phyloP scores from a whole-genome alignment of 2,329 filamentous ascomycete species.

The Trichoderma sp. region DNA sequence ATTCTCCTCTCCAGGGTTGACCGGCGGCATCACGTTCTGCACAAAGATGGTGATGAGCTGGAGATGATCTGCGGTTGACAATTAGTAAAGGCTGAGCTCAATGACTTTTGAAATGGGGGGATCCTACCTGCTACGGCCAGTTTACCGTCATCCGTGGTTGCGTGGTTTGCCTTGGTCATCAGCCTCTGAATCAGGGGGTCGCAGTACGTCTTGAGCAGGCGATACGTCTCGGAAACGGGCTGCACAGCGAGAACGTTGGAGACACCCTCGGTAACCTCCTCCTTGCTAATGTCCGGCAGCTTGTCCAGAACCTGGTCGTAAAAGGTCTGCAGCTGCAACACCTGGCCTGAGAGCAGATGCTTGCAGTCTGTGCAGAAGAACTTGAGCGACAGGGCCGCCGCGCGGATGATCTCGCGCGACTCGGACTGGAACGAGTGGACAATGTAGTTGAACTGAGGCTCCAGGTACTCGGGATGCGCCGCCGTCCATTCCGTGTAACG shows the following conservation, averaged over 20 bases:
- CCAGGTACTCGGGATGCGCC: conserved; percentile 86
- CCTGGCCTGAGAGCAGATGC: conserved; percentile 79
- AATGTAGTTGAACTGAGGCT: conserved; percentile 93
- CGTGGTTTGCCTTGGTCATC: conserved; percentile 83
- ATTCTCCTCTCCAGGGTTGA: conserved; percentile 72
- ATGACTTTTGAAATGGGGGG: background rate
- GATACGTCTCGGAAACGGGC: conserved; percentile 76
- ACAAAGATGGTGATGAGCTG: conserved; percentile 91
- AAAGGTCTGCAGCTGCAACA: conserved; percentile 84
- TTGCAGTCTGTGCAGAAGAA: conserved; percentile 97
- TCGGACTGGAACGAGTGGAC: conserved; percentile 87
- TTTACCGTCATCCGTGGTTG: conserved; percentile 79
- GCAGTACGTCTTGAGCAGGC: conserved; percentile 86
- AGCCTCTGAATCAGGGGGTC: conserved; percentile 85
- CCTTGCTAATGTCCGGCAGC: conserved; percentile 82
- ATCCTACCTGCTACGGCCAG: conserved; percentile 76
- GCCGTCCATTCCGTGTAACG: conserved; percentile 98
- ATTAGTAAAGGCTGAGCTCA: conserved; percentile 30
- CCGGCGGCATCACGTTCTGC: conserved; percentile 73
- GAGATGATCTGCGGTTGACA: conserved; percentile 68
- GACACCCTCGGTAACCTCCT: conserved; percentile 95
- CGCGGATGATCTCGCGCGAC: conserved; percentile 87
- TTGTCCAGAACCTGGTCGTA: conserved; percentile 88
- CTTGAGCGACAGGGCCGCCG: conserved; percentile 90
- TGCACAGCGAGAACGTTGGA: conserved; percentile 89